Base-by-base conservation (phyloP, 768 basidiomycete species). In the Tylopilus sp. region DNA sequence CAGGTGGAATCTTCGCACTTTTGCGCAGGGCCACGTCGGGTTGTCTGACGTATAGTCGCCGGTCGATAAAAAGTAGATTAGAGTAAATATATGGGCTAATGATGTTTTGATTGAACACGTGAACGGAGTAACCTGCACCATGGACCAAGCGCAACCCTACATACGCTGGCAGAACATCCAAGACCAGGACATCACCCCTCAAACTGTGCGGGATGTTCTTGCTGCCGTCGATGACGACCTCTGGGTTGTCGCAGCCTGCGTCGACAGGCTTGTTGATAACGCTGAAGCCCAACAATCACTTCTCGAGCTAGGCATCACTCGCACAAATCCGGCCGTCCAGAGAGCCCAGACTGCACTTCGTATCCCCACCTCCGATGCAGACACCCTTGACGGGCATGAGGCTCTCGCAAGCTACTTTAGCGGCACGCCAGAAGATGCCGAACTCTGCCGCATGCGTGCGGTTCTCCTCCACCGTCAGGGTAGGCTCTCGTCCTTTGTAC, bases 201-300 rank as follows among this genome's bases (percentile, higher is more conserved):
- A 80, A 43, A 60, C 63, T 38, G 70, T 88, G 23, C 67, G 72
- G 21, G 61, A 78, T 21, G 60, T 75, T 18, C 76, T 94, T 18
- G 70, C 66, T 9, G 59, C 71, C 21, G 70, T 86, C 36, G 68
- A 72, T 38, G 82, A 91, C 60, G 86, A 93, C 66, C 69, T 84
- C 9, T 93, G 90, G 89, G 85, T 83, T 15, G 78, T 77, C 33
- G 80, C 85, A n/a, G 88, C 89, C 3, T 86, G 82, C 58, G 71
- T 75, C 22, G 88, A 91, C 70, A 76, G 85, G 50, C 67, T 86
- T 22, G 70, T 86, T n/a, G 73, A 85, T 54, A 73, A 82, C 63
- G 69, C 76, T 20, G 65, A 64, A 47, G 67, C 81, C 13, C 83
- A 91, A 56, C 74, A 74, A 45, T 71, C 72, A 9, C 71, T 93